Percentiles rank a stretch among this genome's conserved stretches.
Evolutionary conservation across 805 yeast genomes (phyloP).

Genomic region (Starmerella etchellsii): DNA sequence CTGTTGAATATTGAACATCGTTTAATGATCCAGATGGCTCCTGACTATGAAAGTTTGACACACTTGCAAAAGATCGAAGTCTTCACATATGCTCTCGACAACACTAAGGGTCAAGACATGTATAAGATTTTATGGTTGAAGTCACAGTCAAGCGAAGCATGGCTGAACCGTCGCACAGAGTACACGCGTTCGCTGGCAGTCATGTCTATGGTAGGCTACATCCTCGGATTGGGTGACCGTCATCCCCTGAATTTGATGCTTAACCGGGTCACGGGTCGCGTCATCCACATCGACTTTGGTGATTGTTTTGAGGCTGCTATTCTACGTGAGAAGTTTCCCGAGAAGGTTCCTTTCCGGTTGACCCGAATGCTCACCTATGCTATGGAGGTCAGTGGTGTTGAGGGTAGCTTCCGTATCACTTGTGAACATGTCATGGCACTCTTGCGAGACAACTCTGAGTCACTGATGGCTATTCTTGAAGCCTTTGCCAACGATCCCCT

Average conservation of each 20-base stretch:
- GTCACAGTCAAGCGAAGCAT: slow-evolving; percentile 89
- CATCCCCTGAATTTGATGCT: slow-evolving; percentile 96
- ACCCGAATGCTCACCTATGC: slow-evolving; percentile 96
- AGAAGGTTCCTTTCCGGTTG: slow-evolving; percentile 91
- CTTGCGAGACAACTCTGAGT: slow-evolving; percentile 83
- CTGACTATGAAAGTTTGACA: slow-evolving; percentile 82
- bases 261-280: slow-evolving; percentile 88
- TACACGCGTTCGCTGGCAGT: slow-evolving; percentile 93
- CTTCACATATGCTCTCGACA: slow-evolving; percentile 87
- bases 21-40: slow-evolving; percentile 95
- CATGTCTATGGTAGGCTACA: slow-evolving; percentile 98
- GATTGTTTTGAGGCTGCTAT: slow-evolving; percentile 99
- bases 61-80: slow-evolving; percentile 89
- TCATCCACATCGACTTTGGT: slow-evolving; percentile 94
- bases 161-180: slow-evolving; percentile 94
- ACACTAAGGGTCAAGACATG: slow-evolving; percentile 90
- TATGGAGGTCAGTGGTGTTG: slow-evolving; percentile 98
- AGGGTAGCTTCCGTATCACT: slow-evolving; percentile 91
- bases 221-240: slow-evolving; percentile 91
- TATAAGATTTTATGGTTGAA: slow-evolving; percentile 94
- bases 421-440: slow-evolving; percentile 97
- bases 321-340: slow-evolving; percentile 91
- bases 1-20: slow-evolving; percentile 86
- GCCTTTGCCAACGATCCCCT: slow-evolving; percentile 98
- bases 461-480: slow-evolving; percentile 92